Evolutionary conservation across 345 rosid genomes (phyloP), one percentile per base, ranked within the genome.

Genomic region (Populus simonii): DNA sequence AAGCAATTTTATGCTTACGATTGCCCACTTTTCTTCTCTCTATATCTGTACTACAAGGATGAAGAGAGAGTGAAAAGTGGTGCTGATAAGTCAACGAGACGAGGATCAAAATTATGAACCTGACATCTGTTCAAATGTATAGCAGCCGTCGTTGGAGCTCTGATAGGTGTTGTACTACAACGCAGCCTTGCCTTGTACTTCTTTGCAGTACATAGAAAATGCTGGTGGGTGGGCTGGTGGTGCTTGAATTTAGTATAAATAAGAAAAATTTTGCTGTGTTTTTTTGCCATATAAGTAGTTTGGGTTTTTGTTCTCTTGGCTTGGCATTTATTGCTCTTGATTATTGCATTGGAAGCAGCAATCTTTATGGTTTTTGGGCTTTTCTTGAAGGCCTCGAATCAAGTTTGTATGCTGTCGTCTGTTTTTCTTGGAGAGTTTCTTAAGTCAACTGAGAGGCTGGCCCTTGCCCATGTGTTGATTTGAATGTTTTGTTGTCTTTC

Each of bases 171-270:
- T 84, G 84, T 84, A 84, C 84, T 84, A 39, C 86, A 81, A 71
- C 38, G 25, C 5, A 17, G 57, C 6, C 17, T 51, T 6, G 5
- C 25, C 23, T 74, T 80, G 87, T 84, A 86, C 84, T 80, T 57
- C 85, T 49, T 66, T 80, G 80, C 39, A 80, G 86, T 81, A 86
- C 88, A 83, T 66, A 57, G n/a, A n/a, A n/a, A n/a, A n/a, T n/a
- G n/a, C n/a, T n/a, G n/a, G n/a, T n/a, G n/a, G n/a, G n/a, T n/a
- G n/a, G n/a, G n/a, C n/a, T n/a, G n/a, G n/a, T n/a, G n/a, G n/a
- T n/a, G n/a, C n/a, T n/a, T n/a, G n/a, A n/a, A n/a, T n/a, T n/a
- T n/a, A n/a, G n/a, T n/a, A n/a, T n/a, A n/a, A n/a, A n/a, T n/a
- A n/a, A n/a, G n/a, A n/a, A n/a, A n/a, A n/a, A n/a, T n/a, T n/a